phyloP scores from a whole-genome alignment of 805 yeast species.

The Citeromyces matritensis region DNA sequence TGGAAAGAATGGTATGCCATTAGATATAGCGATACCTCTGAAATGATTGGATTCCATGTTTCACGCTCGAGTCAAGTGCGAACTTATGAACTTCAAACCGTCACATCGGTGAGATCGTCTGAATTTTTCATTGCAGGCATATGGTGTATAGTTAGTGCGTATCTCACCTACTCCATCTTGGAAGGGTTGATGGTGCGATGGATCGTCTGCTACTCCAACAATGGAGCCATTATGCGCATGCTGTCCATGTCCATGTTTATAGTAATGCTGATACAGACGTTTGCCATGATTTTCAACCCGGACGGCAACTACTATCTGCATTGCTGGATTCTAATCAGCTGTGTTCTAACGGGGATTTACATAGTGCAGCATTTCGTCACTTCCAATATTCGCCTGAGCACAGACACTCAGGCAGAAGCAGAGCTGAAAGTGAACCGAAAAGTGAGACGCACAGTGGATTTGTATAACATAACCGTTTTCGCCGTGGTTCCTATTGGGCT shows the following conservation, averaged over 20 bases:
- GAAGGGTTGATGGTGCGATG: constrained; percentile 89
- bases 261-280: constrained; percentile 52
- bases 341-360: constrained; percentile 66
- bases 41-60: not conserved
- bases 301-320: constrained; percentile 64
- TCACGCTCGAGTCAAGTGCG: not conserved
- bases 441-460: constrained; percentile 59
- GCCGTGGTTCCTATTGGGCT: constrained; percentile 97
- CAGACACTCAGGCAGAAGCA: constrained; percentile 4
- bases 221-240: constrained; percentile 82
- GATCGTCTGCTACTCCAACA: constrained; percentile 79
- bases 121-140: constrained; percentile 72
- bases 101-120: constrained; percentile 52
- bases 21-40: not conserved
- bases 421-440: constrained; percentile 8
- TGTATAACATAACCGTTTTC: constrained; percentile 81
- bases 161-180: constrained; percentile 66
- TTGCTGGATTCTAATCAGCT: constrained; percentile 85
- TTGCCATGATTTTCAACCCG: constrained; percentile 55
- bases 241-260: constrained; percentile 67
- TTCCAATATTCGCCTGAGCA: constrained; percentile 40
- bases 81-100: constrained; percentile 6
- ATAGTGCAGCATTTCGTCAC: constrained; percentile 83
- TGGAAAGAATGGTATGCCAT: constrained; percentile 12
- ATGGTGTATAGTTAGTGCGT: constrained; percentile 90